Evolutionary conservation across 106 monocot genomes (phyloP), one percentile per base, ranked within the genome.

Genomic region (Hemerocallis citrina): DNA sequence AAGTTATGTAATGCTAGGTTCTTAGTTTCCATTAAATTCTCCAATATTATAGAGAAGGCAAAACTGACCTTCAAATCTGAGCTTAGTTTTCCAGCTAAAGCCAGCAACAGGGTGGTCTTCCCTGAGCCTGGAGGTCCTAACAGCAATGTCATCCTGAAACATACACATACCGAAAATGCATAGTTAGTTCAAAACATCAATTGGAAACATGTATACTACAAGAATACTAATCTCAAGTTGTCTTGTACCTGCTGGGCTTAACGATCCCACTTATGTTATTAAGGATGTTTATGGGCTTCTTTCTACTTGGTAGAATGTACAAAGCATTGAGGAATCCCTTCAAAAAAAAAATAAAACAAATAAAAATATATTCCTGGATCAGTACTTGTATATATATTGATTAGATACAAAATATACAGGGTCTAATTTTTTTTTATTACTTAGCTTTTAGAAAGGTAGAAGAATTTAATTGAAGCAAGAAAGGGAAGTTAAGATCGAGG

Each of bases 81-180:
- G 50, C 20, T 58, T 27, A 79, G 74, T 24, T 74, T 79, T 31
- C 79, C 79, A 2, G 73, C 63, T 21, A 79, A 39, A 59, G 73
- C 73, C 19, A 74, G 34, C 17, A 79, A 57, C 27, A 79, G 54
- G 12, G 68, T 68, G 23, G 77, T 78, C 37, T 78, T 78, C 14
- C 77, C 77, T 54, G 77, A 78, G 11, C 67, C 62, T 1, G 78
- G 78, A 33, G 78, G 78, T 6, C 78, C 78, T 43, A 79, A 59
- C 0, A 79, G 73, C 68, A 79, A 67, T 35, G 73, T 68, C 78
- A 79, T 63, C 49, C 78, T 79, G 67, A 16, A 34, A 49, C 16
- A 46, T 27, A 19, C 29, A 27, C 58, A 16, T 12, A 16, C 9
- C 9, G 29, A 0, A 29, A 54, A 54, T 38, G 5, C 5, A 38